These are phyloP conservation scores for Phaffomyces thermotolerans DNA, from an alignment of 805 yeast genomes.

Conservation along the genomic window DNA sequence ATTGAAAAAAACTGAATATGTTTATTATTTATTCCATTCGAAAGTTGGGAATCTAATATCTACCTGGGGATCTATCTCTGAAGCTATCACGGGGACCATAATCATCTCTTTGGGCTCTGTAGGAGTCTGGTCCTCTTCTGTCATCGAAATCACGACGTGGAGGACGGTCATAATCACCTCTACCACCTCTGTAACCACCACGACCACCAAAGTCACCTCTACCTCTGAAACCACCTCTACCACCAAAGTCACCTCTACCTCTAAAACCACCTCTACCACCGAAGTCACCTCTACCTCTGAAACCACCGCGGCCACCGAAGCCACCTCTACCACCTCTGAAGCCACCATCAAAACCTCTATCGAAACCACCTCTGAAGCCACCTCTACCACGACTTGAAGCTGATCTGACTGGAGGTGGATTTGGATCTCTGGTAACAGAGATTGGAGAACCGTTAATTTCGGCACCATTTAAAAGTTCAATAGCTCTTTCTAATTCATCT, in stretches of 20 bases:
- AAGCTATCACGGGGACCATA: constrained; percentile 37
- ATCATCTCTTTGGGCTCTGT: constrained; percentile 28
- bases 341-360: constrained; percentile 24
- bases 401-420: constrained; percentile 42
- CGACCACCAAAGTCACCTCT: constrained; percentile 2
- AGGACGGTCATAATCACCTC: constrained; percentile 8
- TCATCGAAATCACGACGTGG: constrained; percentile 10
- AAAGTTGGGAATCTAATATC: constrained; percentile 36
- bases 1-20: not conserved
- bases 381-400: constrained; percentile 35
- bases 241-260: constrained; percentile 7
- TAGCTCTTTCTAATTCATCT: constrained; percentile 70
- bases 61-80: constrained; percentile 72
- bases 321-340: constrained; percentile 3
- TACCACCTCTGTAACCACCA: constrained; percentile 4
- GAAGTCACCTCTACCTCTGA: constrained; percentile 2
- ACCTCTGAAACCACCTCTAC: constrained; percentile 23
- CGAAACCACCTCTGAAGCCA: constrained; percentile 37
- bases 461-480: constrained; percentile 63
- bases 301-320: constrained; percentile 4
- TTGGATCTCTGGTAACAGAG: constrained; percentile 70
- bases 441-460: constrained; percentile 65
- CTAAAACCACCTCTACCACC: constrained; percentile 3
- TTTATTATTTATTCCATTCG: not conserved
- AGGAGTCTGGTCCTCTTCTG: constrained; percentile 7